These are phyloP conservation scores for Rostrohypoxylon terebratum DNA, from an alignment of 495 filamentous ascomycete genomes.

Conservation along the genomic window DNA sequence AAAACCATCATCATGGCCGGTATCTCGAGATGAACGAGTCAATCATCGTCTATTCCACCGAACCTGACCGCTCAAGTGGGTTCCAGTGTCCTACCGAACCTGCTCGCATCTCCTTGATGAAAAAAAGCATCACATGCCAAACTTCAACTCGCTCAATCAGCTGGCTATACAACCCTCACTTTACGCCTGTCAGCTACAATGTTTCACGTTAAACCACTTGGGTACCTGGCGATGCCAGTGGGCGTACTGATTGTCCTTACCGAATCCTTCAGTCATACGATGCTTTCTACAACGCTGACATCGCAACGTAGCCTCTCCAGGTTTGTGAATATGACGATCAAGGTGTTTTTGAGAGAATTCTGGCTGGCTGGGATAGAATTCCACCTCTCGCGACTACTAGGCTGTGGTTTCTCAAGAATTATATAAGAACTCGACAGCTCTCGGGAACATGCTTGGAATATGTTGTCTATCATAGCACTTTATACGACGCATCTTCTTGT, in stretches of 20 bases:
- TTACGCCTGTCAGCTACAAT: constrained; percentile 27
- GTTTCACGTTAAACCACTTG: constrained; percentile 14
- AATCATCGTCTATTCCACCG: constrained; percentile 31
- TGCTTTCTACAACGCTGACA: constrained; percentile 40
- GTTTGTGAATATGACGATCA: constrained; percentile 6
- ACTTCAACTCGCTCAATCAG: constrained; percentile 9
- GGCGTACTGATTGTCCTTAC: constrained; percentile 27
- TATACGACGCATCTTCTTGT: neutral
- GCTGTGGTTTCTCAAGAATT: neutral
- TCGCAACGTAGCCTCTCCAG: constrained; percentile 26
- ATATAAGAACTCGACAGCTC: neutral
- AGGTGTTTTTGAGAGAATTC: constrained; percentile 3
- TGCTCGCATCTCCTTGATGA: constrained; percentile 10
- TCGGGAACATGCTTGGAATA: neutral
- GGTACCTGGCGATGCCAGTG: constrained; percentile 14
- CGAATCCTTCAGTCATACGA: constrained; percentile 37
- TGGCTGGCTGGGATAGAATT: neutral
- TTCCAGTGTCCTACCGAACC: constrained; percentile 21
- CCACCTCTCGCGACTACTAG: constrained; percentile 10
- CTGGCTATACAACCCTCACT: constrained; percentile 21
- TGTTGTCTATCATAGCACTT: neutral
- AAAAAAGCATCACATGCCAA: constrained; percentile 31
- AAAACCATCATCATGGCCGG: constrained; percentile 4
- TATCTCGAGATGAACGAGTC: constrained; percentile 11
- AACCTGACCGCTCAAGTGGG: constrained; percentile 25